A percentile compares a stretch with the other conserved stretches of the same genome.
These are phyloP conservation scores for Komagataella pastoris DNA, from an alignment of 805 yeast species.

Conservation along the genomic window DNA sequence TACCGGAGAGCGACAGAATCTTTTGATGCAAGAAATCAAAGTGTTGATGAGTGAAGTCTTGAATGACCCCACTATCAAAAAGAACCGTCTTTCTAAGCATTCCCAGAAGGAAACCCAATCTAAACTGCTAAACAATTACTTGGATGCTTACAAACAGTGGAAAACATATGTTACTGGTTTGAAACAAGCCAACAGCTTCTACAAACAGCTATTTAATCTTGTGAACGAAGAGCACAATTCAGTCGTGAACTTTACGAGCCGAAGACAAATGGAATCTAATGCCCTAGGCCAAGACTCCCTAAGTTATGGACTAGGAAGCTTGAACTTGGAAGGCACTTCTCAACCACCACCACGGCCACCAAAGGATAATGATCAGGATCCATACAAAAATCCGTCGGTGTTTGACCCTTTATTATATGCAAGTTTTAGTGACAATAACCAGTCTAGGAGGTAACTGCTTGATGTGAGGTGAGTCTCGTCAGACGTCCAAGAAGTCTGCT, in stretches of 20 bases:
- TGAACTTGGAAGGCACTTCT: background rate
- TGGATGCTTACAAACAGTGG: slow-evolving; percentile 45
- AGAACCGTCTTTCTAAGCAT: slow-evolving; percentile 28
- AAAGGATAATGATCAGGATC: slow-evolving; percentile 8
- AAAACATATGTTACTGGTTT: slow-evolving; percentile 43
- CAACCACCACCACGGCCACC: slow-evolving; percentile 12
- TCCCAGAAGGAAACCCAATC: slow-evolving; percentile 22
- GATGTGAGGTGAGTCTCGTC: background rate
- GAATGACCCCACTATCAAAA: slow-evolving; percentile 29
- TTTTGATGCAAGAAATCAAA: slow-evolving; percentile 28
- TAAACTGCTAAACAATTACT: slow-evolving; percentile 25
- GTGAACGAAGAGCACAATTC: slow-evolving; percentile 15
- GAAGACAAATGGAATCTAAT: slow-evolving; percentile 15
- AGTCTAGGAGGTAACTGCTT: slow-evolving; percentile 3
- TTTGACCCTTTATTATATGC: slow-evolving; percentile 35
- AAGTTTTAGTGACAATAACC: slow-evolving; percentile 10
- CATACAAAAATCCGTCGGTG: slow-evolving; percentile 34
- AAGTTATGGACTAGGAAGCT: background rate
- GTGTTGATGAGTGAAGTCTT: slow-evolving; percentile 27
- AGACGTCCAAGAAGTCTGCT: slow-evolving; percentile 71
- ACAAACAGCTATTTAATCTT: slow-evolving; percentile 31
- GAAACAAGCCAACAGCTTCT: slow-evolving; percentile 50
- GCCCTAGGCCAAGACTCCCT: slow-evolving; percentile 4
- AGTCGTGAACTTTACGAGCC: slow-evolving; percentile 13
- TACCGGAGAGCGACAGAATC: slow-evolving; percentile 52